These are phyloP conservation scores for Suillus placidus DNA, from an alignment of 768 basidiomycete genomes.

Conservation along the genomic window DNA sequence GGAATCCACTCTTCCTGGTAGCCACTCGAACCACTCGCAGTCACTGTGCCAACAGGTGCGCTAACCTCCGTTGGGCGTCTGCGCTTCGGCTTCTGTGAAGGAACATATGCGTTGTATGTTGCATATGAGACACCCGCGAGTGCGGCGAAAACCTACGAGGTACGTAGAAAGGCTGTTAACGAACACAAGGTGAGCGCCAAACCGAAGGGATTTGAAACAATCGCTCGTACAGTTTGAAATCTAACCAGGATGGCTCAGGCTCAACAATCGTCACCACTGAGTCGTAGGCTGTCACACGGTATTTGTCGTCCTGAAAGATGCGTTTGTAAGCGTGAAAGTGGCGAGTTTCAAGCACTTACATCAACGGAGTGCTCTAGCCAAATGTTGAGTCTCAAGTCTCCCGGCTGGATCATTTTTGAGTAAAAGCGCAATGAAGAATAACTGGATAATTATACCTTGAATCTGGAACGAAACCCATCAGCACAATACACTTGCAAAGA, in stretches of 20 bases:
- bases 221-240: conserved; percentile 73
- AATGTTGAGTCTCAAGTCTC: conserved; percentile 70
- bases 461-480: conserved; percentile 41
- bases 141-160: conserved; percentile 62
- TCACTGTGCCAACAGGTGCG: conserved; percentile 57
- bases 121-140: conserved; percentile 67
- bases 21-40: conserved; percentile 66
- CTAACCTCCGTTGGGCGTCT: conserved; percentile 46
- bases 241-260: conserved; percentile 75
- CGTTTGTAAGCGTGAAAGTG: neutral
- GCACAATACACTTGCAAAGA: conserved; percentile 14
- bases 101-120: conserved; percentile 65
- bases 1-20: conserved; percentile 94
- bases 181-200: conserved; percentile 5
- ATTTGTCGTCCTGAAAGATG: conserved; percentile 49
- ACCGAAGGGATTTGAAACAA: neutral
- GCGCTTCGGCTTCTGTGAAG: conserved; percentile 53
- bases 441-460: conserved; percentile 50
- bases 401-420: conserved; percentile 51
- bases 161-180: conserved; percentile 64
- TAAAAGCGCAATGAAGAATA: conserved; percentile 6
- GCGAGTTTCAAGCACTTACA: conserved; percentile 40
- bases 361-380: conserved; percentile 75
- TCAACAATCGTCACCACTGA: conserved; percentile 79
- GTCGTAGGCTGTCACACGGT: conserved; percentile 72